Conservation (phyloP, 1,284 basidiomycete species). For the Boletus hoseneyae region DNA sequence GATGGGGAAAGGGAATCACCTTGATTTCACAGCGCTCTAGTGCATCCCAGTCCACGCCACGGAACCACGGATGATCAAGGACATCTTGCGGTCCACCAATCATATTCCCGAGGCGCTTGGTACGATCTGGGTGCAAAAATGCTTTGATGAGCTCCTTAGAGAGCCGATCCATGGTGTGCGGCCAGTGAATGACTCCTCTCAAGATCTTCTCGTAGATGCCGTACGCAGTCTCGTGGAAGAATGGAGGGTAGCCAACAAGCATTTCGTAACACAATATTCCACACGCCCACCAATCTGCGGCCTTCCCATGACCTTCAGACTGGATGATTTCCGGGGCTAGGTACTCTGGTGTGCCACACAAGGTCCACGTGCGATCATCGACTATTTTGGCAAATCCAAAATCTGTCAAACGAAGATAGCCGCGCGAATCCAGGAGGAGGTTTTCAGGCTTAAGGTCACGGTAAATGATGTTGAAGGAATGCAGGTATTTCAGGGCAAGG, state of each 20-base stretch:
- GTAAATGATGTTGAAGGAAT: slow-evolving; percentile 98
- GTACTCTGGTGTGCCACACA: slow-evolving; percentile 98
- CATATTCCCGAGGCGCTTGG: slow-evolving; percentile 92
- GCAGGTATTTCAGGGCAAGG: slow-evolving; percentile 92
- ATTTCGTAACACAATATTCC: slow-evolving; percentile 98
- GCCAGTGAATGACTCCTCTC: slow-evolving; percentile 90
- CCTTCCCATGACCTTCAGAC: slow-evolving; percentile 96
- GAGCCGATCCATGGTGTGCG: slow-evolving; percentile 79
- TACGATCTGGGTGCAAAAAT: slow-evolving; percentile 92
- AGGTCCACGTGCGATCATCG: slow-evolving; percentile 98
- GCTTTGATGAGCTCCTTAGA: slow-evolving; percentile 77
- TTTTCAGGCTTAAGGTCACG: slow-evolving; percentile 99
- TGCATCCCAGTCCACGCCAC: slow-evolving; percentile 88
- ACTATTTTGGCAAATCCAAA: slow-evolving; percentile 99
- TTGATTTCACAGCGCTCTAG: slow-evolving; percentile 76
- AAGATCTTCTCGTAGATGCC: slow-evolving; percentile 96
- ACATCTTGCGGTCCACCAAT: slow-evolving; percentile 90
- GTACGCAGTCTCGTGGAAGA: slow-evolving; percentile 92
- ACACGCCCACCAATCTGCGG: slow-evolving; percentile 99
- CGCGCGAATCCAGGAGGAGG: slow-evolving; percentile 90
- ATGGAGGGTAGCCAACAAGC: slow-evolving; percentile 90
- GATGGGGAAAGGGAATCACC: slow-evolving; percentile 37
- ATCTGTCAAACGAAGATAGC: slow-evolving; percentile 96
- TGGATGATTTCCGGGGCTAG: slow-evolving; percentile 94
- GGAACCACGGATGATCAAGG: slow-evolving; percentile 93